A percentile compares a stretch with the other conserved stretches of the same genome.
Conservation (phyloP, 805 yeast species). For the Metschnikowia koreensis region DNA sequence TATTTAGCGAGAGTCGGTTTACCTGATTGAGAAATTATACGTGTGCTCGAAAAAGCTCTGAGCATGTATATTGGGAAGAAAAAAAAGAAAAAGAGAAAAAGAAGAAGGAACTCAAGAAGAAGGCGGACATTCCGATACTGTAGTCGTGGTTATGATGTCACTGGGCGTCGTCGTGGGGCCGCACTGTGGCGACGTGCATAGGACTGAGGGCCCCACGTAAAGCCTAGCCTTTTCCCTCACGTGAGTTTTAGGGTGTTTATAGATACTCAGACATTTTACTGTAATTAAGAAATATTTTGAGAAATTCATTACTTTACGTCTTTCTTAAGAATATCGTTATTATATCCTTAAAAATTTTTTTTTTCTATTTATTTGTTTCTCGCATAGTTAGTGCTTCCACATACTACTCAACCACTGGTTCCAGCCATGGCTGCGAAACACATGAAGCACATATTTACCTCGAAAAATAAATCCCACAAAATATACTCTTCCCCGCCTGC, state of each 20-base stretch:
- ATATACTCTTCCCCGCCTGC: neutral
- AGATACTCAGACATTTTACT: too few relatives aligned
- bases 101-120: neutral
- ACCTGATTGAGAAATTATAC: neutral
- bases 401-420: too few relatives aligned
- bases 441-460: neutral
- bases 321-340: too few relatives aligned
- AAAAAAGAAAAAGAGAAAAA: neutral
- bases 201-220: neutral
- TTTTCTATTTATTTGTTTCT: too few relatives aligned
- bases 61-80: neutral
- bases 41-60: neutral
- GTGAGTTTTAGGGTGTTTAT: too few relatives aligned
- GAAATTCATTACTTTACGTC: too few relatives aligned
- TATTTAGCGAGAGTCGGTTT: neutral
- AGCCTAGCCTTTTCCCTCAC: neutral
- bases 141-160: conserved; percentile 12
- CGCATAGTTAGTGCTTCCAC: too few relatives aligned
- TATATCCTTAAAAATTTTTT: too few relatives aligned
- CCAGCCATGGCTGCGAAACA: too few relatives aligned
- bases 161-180: conserved; percentile 1
- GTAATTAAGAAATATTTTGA: too few relatives aligned
- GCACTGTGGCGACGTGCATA: conserved; percentile 1
- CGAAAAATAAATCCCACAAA: neutral
- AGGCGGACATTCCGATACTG: too few relatives aligned